Conservation (phyloP, 371 early-diverging fungal genomes). For the Furculomyces boomerangus region DNA sequence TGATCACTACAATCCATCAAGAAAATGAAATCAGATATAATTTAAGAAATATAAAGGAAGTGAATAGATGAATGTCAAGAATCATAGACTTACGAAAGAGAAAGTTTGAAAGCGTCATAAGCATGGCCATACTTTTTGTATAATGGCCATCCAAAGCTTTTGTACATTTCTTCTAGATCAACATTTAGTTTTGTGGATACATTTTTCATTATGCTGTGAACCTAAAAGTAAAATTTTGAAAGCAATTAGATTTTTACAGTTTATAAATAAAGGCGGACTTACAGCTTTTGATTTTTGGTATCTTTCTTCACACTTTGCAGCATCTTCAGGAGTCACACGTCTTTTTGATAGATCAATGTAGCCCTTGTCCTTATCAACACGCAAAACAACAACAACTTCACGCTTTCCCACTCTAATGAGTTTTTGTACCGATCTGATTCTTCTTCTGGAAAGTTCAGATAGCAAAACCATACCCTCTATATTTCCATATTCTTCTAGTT, state of each 20-base stretch:
- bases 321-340: conserved; percentile 93
- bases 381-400: conserved; percentile 93
- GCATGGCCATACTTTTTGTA: conserved; percentile 97
- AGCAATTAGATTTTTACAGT: neutral
- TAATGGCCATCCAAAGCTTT: conserved; percentile 90
- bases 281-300: conserved; percentile 95
- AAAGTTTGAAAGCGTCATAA: conserved; percentile 82
- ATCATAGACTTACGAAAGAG: neutral
- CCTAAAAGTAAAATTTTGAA: neutral
- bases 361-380: conserved; percentile 98
- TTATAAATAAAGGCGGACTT: neutral
- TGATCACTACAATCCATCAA: conserved; percentile 67
- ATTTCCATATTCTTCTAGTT: conserved; percentile 82
- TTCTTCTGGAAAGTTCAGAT: conserved; percentile 89
- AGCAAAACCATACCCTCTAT: conserved; percentile 96
- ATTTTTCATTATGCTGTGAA: conserved; percentile 18
- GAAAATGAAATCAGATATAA: neutral
- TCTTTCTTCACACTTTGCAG: conserved; percentile 83
- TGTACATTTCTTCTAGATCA: conserved; percentile 74
- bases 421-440: conserved; percentile 96
- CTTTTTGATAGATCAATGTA: conserved; percentile 99
- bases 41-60: neutral
- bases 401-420: conserved; percentile 91
- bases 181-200: conserved; percentile 79
- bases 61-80: neutral